Conservation (phyloP, 495 filamentous ascomycete genomes). For the Hypoxylon intermedium region DNA sequence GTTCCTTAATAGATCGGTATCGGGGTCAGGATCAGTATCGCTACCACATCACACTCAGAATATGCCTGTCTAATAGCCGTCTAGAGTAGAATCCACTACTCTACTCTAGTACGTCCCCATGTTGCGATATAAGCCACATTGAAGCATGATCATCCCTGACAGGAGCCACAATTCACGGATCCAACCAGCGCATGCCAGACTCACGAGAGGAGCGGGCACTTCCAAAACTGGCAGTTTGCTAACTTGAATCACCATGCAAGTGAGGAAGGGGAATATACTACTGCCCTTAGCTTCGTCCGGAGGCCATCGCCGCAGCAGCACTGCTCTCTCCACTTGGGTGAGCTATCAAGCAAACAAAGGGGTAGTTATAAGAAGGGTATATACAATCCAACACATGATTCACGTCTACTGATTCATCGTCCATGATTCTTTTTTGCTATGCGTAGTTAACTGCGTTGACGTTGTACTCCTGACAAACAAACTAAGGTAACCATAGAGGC, state of each 20-base stretch:
- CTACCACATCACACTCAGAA: too few species aligned
- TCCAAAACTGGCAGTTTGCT: conserved; percentile 8
- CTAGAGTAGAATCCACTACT: too few species aligned
- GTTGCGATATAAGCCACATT: conserved; percentile 20
- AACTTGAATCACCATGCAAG: neutral
- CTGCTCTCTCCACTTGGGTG: too few species aligned
- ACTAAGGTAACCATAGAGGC: neutral
- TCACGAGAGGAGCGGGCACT: neutral
- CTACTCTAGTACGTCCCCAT: neutral
- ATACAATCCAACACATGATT: neutral
- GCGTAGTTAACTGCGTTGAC: neutral
- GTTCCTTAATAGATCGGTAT: too few species aligned
- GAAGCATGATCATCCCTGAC: neutral
- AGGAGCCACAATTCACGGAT: neutral
- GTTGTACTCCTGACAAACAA: neutral
- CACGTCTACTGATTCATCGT: neutral
- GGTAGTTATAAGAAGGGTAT: neutral
- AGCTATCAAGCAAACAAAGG: neutral
- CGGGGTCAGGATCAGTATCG: too few species aligned
- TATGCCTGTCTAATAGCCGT: too few species aligned
- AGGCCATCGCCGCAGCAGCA: too few species aligned
- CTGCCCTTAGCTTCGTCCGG: conserved; percentile 6
- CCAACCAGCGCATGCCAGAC: conserved; percentile 1
- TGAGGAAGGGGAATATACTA: neutral
- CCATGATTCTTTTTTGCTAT: neutral